Percentiles rank a stretch among this genome's conserved stretches.
Conservation (phyloP, 345 rosid genomes). For the Litchi chinensis region DNA sequence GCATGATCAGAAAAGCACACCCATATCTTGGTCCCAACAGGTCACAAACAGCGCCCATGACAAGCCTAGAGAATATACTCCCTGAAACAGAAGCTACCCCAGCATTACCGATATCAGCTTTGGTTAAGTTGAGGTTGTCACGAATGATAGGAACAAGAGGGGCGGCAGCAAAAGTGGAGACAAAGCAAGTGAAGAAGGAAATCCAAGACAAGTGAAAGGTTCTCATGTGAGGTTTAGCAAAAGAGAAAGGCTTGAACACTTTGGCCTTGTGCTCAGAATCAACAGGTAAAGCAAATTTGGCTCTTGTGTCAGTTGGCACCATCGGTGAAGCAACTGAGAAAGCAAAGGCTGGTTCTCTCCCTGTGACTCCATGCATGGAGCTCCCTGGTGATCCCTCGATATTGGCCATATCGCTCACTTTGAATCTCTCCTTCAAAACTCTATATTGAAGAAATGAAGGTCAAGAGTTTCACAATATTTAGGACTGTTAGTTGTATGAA, state of each 20-base stretch:
- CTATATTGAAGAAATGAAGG: too few relatives aligned
- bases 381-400: conserved; percentile 72
- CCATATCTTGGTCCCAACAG: conserved; percentile 84
- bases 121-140: conserved; percentile 74
- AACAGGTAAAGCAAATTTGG: conserved; percentile 68
- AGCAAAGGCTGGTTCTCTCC: conserved; percentile 65
- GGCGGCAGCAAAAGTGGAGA: too few relatives aligned
- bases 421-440: too few relatives aligned
- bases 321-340: conserved; percentile 58
- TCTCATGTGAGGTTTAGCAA: conserved; percentile 85
- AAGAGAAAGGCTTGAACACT: conserved; percentile 66
- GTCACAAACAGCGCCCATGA: conserved; percentile 91
- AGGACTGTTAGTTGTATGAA: too few relatives aligned
- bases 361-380: conserved; percentile 83
- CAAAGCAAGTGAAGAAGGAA: too few relatives aligned
- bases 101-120: conserved; percentile 72
- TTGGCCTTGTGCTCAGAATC: conserved; percentile 91
- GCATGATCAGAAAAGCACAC: conserved; percentile 79
- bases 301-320: conserved; percentile 63
- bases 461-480: too few relatives aligned
- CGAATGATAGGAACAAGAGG: conserved; percentile 86
- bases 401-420: conserved; percentile 36
- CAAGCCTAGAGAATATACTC: conserved; percentile 87
- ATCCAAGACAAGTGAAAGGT: conserved; percentile 92
- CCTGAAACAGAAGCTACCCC: conserved; percentile 94